Base-by-base conservation (phyloP, 2,329 filamentous ascomycete genomes). In the Rhinocladiella mackenziei region DNA sequence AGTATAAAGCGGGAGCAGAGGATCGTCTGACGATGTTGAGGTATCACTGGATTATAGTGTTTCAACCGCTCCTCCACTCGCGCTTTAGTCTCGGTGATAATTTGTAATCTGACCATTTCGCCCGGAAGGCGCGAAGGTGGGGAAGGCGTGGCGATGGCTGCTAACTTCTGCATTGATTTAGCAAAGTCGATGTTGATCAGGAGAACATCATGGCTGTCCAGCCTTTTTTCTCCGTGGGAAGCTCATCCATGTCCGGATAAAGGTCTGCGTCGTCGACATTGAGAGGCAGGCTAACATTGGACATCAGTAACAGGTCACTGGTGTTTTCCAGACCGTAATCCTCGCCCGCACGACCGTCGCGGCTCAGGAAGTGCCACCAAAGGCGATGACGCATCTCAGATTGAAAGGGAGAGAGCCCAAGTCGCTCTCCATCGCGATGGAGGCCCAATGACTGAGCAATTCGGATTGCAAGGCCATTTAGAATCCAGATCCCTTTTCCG, bases 191-290 rank as follows among this genome's bases (percentile, higher is more conserved):
- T 74, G 4, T 70, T 68, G n/a, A 78, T 69, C 2, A 81, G 58
- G 66, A 68, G 43, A 79, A 72, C 0, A 76, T 74, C 71, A 80
- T 78, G 20, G 76, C 71, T 0, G 79, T 81, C 59, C 76, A 80
- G 11, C 73, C 73, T 2, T 60, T 53, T 2, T 73, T 66, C 3
- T 17, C 18, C 5, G 5, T 14, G 20, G 22, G 36, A 13, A 39
- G 36, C 8, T 37, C 36, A 34, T 26, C 29, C 45, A 42, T 45
- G 14, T 28, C 37, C 13, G 39, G 33, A 32, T 3, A 31, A 3
- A 51, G 30, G 20, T 48, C 48, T 5, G 18, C 32, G 25, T 51
- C 48, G 18, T 48, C 41, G 11, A 48, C 32, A 34, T 51, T 51
- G 9, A 43, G 20, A 19, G 48, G 48, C 22, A 48, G 20, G 30